A percentile compares a stretch with the other conserved stretches of the same genome.
These are phyloP conservation scores for Dendrostoma leiphaemia DNA, from an alignment of 2,329 filamentous ascomycete species.

Conservation along the genomic window DNA sequence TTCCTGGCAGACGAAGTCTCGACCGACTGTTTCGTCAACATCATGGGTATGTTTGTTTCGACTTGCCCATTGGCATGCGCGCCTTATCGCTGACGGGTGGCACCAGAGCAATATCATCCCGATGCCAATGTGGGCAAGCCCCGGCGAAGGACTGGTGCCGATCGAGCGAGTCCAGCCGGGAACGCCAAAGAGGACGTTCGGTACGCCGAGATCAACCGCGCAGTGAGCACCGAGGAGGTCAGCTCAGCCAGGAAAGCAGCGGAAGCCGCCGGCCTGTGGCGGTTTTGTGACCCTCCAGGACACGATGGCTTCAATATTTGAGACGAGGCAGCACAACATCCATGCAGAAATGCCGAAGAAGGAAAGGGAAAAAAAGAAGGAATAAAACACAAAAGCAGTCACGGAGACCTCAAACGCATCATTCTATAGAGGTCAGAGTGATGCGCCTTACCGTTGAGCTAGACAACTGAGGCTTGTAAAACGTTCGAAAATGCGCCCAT, in stretches of 20 bases:
- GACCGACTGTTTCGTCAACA: constrained; percentile 74
- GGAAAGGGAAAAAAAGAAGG: not conserved
- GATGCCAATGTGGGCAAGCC: constrained; percentile 78
- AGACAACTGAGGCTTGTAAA: too few species aligned
- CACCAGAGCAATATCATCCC: constrained; percentile 72
- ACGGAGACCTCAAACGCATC: not conserved
- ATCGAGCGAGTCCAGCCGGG: constrained; percentile 26
- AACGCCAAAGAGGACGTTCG: constrained; percentile 47
- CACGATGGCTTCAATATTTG: constrained; percentile 52
- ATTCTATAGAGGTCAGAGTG: too few species aligned
- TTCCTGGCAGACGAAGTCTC: constrained; percentile 75
- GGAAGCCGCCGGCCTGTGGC: constrained; percentile 70
- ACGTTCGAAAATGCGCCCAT: too few species aligned
- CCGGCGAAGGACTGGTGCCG: constrained; percentile 34
- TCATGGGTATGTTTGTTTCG: constrained; percentile 53
- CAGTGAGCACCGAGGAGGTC: constrained; percentile 63
- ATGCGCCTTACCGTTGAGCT: too few species aligned
- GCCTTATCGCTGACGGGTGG: not conserved
- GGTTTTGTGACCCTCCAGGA: constrained; percentile 66
- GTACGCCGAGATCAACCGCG: constrained; percentile 78
- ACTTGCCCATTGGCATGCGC: too few species aligned
- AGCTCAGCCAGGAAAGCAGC: constrained; percentile 66
- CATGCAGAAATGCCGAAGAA: too few species aligned
- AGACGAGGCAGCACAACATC: constrained; percentile 19
- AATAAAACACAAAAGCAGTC: not conserved